These are phyloP conservation scores for Cyberlindnera mississippiensis DNA, from an alignment of 805 yeast species.

Conservation along the genomic window DNA sequence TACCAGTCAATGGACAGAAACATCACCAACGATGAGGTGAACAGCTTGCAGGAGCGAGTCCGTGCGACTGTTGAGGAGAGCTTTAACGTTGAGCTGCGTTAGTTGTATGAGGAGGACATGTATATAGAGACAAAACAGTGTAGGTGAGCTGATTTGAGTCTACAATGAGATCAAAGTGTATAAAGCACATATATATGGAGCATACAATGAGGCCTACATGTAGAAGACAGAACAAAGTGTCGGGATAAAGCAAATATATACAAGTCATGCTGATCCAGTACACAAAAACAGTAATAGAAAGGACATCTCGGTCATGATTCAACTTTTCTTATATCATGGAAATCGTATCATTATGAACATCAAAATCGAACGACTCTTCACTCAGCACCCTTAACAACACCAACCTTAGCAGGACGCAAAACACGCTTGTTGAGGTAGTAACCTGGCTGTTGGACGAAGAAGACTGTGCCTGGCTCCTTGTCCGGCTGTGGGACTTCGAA, in stretches of 20 bases:
- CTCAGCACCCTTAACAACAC: constrained; percentile 41
- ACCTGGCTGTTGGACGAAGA: constrained; percentile 52
- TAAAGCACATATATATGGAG: too few relatives aligned
- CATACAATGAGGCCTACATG: too few relatives aligned
- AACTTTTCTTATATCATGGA: too few relatives aligned
- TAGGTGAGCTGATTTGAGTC: too few relatives aligned
- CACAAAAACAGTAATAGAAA: too few relatives aligned
- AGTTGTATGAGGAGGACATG: too few relatives aligned
- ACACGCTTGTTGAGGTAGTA: constrained; percentile 48
- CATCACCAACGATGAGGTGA: constrained; percentile 81
- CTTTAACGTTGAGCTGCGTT: constrained; percentile 57
- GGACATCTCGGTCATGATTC: too few relatives aligned
- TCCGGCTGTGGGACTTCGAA: constrained; percentile 52
- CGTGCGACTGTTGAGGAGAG: constrained; percentile 48
- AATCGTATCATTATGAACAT: too few relatives aligned
- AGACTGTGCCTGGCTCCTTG: constrained; percentile 50
- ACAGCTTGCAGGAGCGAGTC: constrained; percentile 63
- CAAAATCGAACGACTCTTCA: not conserved
- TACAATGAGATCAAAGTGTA: too few relatives aligned
- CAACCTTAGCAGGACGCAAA: constrained; percentile 56
- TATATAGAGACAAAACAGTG: too few relatives aligned
- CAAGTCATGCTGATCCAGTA: too few relatives aligned
- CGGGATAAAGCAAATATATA: too few relatives aligned
- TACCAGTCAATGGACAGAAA: constrained; percentile 96
- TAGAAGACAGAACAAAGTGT: not conserved